phyloP scores from a whole-genome alignment of 2,329 filamentous ascomycete genomes.

The Diaporthe sp. region DNA sequence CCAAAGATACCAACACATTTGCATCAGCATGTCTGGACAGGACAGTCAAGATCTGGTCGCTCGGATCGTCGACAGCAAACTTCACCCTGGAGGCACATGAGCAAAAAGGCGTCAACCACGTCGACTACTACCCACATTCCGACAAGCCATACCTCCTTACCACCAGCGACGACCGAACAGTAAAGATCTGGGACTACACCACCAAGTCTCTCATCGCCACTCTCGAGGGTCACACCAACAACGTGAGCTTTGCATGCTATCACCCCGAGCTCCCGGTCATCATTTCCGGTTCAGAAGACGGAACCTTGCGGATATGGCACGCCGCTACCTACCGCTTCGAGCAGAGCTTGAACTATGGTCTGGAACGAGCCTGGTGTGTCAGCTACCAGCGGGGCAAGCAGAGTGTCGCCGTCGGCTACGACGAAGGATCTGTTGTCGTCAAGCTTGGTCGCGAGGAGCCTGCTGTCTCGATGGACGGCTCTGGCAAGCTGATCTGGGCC shows the following conservation, averaged over 20 bases:
- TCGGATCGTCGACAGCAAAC: conserved; percentile 93
- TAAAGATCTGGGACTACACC: conserved; percentile 99
- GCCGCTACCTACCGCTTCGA: conserved; percentile 97
- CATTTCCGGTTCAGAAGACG: conserved; percentile 97
- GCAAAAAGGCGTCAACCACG: conserved; percentile 97
- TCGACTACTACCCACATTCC: conserved; percentile 86
- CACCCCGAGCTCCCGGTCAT: conserved; percentile 97
- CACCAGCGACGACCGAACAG: conserved; percentile 70
- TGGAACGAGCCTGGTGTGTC: conserved; percentile 98
- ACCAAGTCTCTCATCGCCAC: conserved; percentile 98
- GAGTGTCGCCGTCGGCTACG: conserved; percentile 94
- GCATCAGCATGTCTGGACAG: conserved; percentile 95
- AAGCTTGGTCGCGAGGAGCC: conserved; percentile 98
- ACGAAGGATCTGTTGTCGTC: conserved; percentile 96
- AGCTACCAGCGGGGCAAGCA: conserved; percentile 95
- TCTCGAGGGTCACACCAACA: conserved; percentile 95
- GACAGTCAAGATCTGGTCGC: conserved; percentile 97
- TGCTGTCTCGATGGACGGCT: conserved; percentile 96
- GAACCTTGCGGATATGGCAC: conserved; percentile 98
- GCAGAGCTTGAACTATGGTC: conserved; percentile 94
- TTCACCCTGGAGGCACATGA: conserved; percentile 98
- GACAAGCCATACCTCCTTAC: conserved; percentile 92
- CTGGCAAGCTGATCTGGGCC: conserved; percentile 96
- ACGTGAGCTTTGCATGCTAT: conserved; percentile 98
- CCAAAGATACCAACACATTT: conserved; percentile 93